Percentiles rank a stretch among this genome's conserved stretches.
Conservation (phyloP, 257 asterid genomes). For the Solanum phureja region DNA sequence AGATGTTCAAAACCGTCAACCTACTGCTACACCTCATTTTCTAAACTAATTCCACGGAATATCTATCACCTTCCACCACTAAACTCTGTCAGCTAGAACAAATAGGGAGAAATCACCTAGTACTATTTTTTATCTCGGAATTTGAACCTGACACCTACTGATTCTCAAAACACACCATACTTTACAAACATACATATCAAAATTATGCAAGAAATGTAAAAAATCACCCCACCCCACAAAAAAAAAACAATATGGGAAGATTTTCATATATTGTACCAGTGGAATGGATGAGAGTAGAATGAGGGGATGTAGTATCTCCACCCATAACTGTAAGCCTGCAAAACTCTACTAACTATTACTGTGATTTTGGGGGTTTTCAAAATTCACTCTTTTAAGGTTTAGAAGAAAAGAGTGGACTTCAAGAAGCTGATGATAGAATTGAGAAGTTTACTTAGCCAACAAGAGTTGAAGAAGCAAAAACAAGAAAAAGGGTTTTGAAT, state of each 20-base stretch:
- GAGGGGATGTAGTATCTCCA: conserved; percentile 18
- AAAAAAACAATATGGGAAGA: not conserved
- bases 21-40: not conserved
- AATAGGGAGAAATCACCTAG: not conserved
- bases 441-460: not conserved
- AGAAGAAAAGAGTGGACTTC: not conserved
- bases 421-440: not conserved
- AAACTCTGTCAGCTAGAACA: not conserved
- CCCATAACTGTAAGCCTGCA: conserved; percentile 30
- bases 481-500: not conserved
- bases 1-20: not conserved
- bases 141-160: not conserved
- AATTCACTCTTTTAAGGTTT: not conserved
- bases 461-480: not conserved
- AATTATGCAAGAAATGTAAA: not conserved
- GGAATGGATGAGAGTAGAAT: conserved; percentile 5
- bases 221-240: not conserved
- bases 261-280: conserved; percentile 17
- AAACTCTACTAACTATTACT: not conserved
- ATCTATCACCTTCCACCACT: not conserved
- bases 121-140: not conserved
- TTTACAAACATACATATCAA: not conserved
- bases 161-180: not conserved
- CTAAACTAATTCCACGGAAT: not conserved
- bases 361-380: not conserved